phyloP scores from a whole-genome alignment of 2,329 filamentous ascomycete genomes.

The Trichoderma oligosporum region DNA sequence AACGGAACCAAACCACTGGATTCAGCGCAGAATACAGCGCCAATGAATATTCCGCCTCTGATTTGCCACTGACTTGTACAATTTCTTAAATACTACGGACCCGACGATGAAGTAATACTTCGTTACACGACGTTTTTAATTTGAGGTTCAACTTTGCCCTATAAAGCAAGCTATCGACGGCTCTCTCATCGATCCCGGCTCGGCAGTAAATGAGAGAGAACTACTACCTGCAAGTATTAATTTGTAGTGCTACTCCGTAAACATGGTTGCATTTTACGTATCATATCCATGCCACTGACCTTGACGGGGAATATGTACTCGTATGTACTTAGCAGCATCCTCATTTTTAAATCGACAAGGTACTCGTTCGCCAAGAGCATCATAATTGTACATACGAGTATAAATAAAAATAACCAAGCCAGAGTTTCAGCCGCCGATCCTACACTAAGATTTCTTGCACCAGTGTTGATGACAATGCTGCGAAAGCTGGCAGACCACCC shows the following conservation, averaged over 20 bases:
- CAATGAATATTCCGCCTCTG: background rate
- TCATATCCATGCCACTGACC: background rate
- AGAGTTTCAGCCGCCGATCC: background rate
- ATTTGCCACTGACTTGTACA: background rate
- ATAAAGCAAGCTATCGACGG: background rate
- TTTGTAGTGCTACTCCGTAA: too few relatives aligned
- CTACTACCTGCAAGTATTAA: too few relatives aligned
- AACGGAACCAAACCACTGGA: background rate
- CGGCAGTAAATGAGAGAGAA: background rate
- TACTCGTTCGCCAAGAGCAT: too few relatives aligned
- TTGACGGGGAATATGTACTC: background rate
- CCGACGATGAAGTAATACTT: too few relatives aligned
- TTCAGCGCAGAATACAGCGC: background rate
- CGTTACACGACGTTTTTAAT: too few relatives aligned
- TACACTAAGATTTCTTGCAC: background rate
- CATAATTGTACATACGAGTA: background rate
- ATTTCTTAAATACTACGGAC: too few relatives aligned
- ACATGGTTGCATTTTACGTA: background rate
- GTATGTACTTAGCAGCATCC: conserved; percentile 1
- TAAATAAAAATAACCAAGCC: background rate
- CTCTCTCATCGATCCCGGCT: background rate
- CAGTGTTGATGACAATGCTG: background rate
- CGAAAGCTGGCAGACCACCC: too few relatives aligned
- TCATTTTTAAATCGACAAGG: background rate
- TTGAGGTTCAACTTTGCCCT: background rate